Percentiles rank a stretch among this genome's conserved stretches.
Evolutionary conservation across 164 flowering plant species (phyloP).

Genomic region (Platanus orientalis): DNA sequence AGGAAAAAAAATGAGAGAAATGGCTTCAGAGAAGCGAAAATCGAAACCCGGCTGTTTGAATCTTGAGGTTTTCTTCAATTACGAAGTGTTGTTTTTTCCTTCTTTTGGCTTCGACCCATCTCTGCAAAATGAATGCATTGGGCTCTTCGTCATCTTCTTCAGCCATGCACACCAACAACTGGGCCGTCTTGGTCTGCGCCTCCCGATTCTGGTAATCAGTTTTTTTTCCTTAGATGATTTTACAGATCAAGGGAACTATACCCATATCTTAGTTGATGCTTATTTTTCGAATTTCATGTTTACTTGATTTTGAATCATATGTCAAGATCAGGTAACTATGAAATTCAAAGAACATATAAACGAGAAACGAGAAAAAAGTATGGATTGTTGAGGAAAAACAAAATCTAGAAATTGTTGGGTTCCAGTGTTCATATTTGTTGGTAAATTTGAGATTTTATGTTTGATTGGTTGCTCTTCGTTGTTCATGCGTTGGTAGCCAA

Average conservation of each 20-base stretch:
- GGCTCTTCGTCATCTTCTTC: slow-evolving; percentile 30
- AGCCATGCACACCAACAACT: slow-evolving; percentile 86
- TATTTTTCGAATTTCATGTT: background rate
- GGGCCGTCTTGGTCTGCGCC: slow-evolving; percentile 97
- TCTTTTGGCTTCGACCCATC: slow-evolving; percentile 11
- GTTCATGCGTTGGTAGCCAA: too few species aligned
- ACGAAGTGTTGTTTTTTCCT: slow-evolving; percentile 10
- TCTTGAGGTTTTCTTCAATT: background rate
- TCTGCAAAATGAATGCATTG: slow-evolving; percentile 15
- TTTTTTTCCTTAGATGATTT: background rate
- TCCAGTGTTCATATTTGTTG: background rate
- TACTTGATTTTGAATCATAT: background rate
- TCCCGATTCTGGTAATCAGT: slow-evolving; percentile 81
- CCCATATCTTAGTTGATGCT: background rate
- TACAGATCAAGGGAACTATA: background rate
- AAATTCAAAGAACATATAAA: too few species aligned
- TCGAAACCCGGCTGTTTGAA: background rate
- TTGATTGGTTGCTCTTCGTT: background rate
- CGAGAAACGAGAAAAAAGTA: background rate
- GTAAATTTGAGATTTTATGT: background rate
- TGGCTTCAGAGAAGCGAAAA: background rate
- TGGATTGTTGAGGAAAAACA: background rate
- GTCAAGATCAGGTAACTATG: too few species aligned
- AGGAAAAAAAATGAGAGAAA: background rate
- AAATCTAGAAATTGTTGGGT: background rate